Base-by-base conservation (phyloP, 306 rosid species). In the Cicer cuneatum region DNA sequence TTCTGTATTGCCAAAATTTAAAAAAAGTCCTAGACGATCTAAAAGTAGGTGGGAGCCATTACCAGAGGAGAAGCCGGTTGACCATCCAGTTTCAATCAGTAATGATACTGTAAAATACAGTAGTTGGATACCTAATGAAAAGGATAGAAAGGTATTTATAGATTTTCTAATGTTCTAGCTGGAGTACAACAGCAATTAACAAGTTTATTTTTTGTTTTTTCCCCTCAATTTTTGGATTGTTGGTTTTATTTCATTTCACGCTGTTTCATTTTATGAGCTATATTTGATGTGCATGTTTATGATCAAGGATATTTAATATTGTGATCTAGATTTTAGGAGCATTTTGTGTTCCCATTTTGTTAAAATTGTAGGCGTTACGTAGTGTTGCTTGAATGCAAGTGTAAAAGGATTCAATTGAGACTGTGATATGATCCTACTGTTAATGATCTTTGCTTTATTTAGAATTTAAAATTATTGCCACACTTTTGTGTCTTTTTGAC, bases 1-100 rank as follows among this genome's bases (percentile, higher is more conserved):
- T 66, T 86, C 85, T 29, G 71, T 75, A 41, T 82, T 86, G 87
- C 83, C 89, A 33, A 90, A 89, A 79, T 80, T 67, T 75, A 92
- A 86, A 75, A 85, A 86, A 80, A 94, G 96, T 87, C 99, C 99
- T 12, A 89, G 90, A 70, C 88, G 89, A 78, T 81, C 90, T 53
- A 94, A 84, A 85, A 95, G 99, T 81, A 87, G 99, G 82, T 95
- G 99, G 99, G 99, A 95, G 82, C 99, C 99, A 75, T 72, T 95
- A 76, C 89, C 86, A 2, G 98, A 87, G 86, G 99, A 88, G 82
- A 94, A 83, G 83, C 85, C 85, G 9, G 87, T 69, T 56, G 90
- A 83, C 60, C 85, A 49, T 59, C 78, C 83, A 48, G 77, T 84
- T 72, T 76, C 84, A 54, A 45, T 59, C 75, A 78, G 74, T 71